Evolutionary conservation across 148 eudicot species (phyloP).

Genomic region (Beta vulgaris): DNA sequence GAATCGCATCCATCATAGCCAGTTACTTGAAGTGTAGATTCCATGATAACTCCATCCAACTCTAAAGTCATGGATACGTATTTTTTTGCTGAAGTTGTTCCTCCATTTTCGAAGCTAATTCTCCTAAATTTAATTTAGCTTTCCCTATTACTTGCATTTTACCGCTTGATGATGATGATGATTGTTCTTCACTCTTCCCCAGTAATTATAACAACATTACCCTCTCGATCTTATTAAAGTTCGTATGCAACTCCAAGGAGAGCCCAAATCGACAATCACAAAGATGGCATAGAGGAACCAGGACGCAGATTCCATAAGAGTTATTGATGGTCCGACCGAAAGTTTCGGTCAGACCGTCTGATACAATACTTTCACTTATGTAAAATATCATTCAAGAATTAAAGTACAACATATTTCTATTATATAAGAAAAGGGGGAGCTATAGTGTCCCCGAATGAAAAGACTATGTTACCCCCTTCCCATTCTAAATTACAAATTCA

Average conservation of each 20-base stretch:
- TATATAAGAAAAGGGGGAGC: no score
- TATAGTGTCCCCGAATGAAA: no score
- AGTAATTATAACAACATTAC: slow-evolving; percentile 45
- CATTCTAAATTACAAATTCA: no score
- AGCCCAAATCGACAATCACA: no score
- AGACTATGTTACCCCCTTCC: no score
- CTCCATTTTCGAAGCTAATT: slow-evolving; percentile 44
- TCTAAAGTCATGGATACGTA: slow-evolving; percentile 35
- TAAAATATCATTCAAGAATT: no score
- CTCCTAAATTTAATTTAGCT: slow-evolving; percentile 42
- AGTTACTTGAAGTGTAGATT: slow-evolving; percentile 53
- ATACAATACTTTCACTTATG: no score
- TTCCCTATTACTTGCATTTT: slow-evolving; percentile 53
- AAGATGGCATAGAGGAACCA: no score
- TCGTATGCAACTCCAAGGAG: slow-evolving; percentile 75
- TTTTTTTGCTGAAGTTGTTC: slow-evolving; percentile 28
- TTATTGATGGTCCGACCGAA: no score
- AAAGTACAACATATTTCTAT: no score
- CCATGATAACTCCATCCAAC: slow-evolving; percentile 32
- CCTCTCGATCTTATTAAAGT: slow-evolving; percentile 67
- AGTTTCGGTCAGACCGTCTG: no score
- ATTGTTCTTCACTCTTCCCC: slow-evolving; percentile 40
- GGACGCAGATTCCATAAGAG: no score
- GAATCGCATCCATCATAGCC: slow-evolving; percentile 62
- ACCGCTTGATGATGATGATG: slow-evolving; percentile 23